A percentile compares a stretch with the other conserved stretches of the same genome.
phyloP scores from a whole-genome alignment of 192 early-diverging fungal species.

The Coemansia sp. region DNA sequence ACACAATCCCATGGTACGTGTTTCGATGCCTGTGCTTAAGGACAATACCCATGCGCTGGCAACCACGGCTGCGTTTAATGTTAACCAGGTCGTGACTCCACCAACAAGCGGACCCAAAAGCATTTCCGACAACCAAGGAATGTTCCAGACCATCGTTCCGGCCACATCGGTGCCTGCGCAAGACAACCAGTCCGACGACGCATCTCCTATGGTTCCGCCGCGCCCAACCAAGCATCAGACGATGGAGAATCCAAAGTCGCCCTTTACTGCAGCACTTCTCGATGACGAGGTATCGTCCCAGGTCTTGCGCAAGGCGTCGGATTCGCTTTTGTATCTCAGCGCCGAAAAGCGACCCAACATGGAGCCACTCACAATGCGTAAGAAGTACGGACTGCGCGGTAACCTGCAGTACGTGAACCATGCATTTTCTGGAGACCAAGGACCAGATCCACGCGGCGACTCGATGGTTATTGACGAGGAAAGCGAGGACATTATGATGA shows the following conservation, averaged over 20 bases:
- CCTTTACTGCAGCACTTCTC: background rate
- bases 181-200: background rate
- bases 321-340: constrained; percentile 48
- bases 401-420: constrained; percentile 50
- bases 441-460: constrained; percentile 29
- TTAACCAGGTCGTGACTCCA: constrained; percentile 26
- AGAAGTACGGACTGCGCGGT: constrained; percentile 52
- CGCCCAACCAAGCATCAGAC: constrained; percentile 6
- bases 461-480: constrained; percentile 9
- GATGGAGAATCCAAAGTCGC: constrained; percentile 2
- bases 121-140: constrained; percentile 20
- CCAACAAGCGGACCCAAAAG: constrained; percentile 12
- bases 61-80: constrained; percentile 3
- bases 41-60: constrained; percentile 13
- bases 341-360: constrained; percentile 53
- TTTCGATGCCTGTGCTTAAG: constrained; percentile 53
- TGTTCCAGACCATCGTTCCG: background rate
- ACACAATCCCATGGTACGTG: constrained; percentile 34
- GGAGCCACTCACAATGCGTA: constrained; percentile 51
- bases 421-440: constrained; percentile 20
- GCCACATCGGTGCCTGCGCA: constrained; percentile 28
- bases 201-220: constrained; percentile 10
- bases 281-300: constrained; percentile 31
- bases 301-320: constrained; percentile 52
- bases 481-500: constrained; percentile 2